phyloP scores from a whole-genome alignment of 257 asterid species.

The Solanum etuberosum region DNA sequence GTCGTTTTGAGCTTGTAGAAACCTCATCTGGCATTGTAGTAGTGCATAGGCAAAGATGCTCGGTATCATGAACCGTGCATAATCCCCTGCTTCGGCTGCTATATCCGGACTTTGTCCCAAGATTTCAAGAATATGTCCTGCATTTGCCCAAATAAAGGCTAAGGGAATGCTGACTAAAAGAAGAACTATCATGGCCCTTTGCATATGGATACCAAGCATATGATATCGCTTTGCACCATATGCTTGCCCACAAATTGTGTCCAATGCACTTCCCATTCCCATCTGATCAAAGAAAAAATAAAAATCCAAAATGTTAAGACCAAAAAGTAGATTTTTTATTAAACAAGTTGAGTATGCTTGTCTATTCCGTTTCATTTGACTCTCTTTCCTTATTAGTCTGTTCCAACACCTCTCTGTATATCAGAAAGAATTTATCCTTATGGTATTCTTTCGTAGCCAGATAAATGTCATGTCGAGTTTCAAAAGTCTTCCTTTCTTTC shows the following conservation, averaged over 20 bases:
- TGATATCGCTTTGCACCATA: slow-evolving; percentile 1
- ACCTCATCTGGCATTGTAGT: slow-evolving; percentile 48
- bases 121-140: slow-evolving; percentile 1
- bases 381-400: background rate
- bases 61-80: slow-evolving; percentile 51
- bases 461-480: background rate
- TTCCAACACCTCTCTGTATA: background rate
- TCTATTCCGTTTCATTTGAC: background rate
- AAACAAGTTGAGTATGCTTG: background rate
- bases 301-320: background rate
- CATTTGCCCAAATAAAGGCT: slow-evolving; percentile 4
- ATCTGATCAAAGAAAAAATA: background rate
- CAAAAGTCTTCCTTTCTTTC: background rate
- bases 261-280: slow-evolving; percentile 10
- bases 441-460: background rate
- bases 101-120: slow-evolving; percentile 40
- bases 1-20: slow-evolving; percentile 29
- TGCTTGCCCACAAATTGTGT: slow-evolving; percentile 6
- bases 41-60: slow-evolving; percentile 57
- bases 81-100: slow-evolving; percentile 21
- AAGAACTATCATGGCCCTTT: slow-evolving; percentile 15
- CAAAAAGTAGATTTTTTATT: background rate
- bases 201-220: slow-evolving; percentile 15
- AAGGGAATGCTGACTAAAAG: slow-evolving; percentile 1
- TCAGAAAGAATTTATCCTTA: background rate